Conservation (phyloP, 768 basidiomycete species). For the Cyathus striatus region DNA sequence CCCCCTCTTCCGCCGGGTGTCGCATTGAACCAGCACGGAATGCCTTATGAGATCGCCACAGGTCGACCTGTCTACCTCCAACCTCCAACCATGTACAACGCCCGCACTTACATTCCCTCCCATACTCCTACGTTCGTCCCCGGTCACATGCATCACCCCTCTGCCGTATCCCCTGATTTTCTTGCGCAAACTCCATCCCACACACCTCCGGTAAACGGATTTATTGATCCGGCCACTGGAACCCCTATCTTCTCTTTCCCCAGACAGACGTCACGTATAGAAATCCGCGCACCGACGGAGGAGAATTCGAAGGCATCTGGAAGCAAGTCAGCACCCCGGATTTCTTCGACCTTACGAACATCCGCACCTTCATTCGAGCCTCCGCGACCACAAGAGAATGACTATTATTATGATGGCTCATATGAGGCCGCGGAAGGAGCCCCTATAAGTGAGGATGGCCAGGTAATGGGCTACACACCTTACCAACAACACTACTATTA, state of each 20-base stretch:
- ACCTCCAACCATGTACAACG: constrained; percentile 59
- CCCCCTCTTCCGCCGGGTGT: constrained; percentile 68
- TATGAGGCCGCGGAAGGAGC: constrained; percentile 19
- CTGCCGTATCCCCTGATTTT: constrained; percentile 61
- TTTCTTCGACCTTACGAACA: constrained; percentile 40
- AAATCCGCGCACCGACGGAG: constrained; percentile 63
- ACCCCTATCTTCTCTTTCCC: constrained; percentile 72
- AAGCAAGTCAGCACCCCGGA: constrained; percentile 21
- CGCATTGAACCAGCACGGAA: constrained; percentile 67
- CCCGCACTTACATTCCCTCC: constrained; percentile 58
- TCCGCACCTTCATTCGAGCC: constrained; percentile 49
- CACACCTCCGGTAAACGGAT: constrained; percentile 58
- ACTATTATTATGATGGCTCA: constrained; percentile 21
- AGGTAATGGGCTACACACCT: constrained; percentile 51
- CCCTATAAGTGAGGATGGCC: constrained; percentile 10
- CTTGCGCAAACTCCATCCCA: constrained; percentile 45
- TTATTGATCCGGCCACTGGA: constrained; percentile 62
- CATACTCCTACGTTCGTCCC: constrained; percentile 54
- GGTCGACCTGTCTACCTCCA: constrained; percentile 76
- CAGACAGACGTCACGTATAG: constrained; percentile 64
- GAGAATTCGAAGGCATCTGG: constrained; percentile 19
- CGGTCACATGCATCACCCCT: constrained; percentile 57
- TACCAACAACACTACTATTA: constrained; percentile 70
- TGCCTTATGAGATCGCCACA: constrained; percentile 79
- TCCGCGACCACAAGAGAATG: constrained; percentile 20